A percentile compares a stretch with the other conserved stretches of the same genome.
Evolutionary conservation across 495 filamentous ascomycete genomes (phyloP).

Genomic region (Letharia lupina): DNA sequence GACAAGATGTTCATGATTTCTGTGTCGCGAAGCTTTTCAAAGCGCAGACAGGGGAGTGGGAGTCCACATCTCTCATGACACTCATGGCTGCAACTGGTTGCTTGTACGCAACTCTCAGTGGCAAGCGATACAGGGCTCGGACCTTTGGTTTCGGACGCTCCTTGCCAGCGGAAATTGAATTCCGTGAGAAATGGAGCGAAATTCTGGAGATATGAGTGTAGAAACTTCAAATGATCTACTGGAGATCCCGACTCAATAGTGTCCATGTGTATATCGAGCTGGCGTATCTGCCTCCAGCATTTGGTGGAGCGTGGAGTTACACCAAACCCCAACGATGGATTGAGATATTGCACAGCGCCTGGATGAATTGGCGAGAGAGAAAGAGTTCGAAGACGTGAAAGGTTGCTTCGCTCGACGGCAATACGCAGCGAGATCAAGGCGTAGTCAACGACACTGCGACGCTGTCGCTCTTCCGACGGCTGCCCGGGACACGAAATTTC

Average conservation of each 20-base stretch:
- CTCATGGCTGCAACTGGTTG: slow-evolving; percentile 18
- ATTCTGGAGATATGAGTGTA: slow-evolving; percentile 61
- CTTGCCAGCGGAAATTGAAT: slow-evolving; percentile 63
- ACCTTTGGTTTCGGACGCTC: slow-evolving; percentile 41
- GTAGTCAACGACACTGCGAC: slow-evolving; percentile 70
- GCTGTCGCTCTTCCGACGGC: slow-evolving; percentile 54
- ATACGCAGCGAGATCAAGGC: slow-evolving; percentile 73
- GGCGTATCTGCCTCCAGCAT: slow-evolving; percentile 64
- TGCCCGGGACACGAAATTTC: slow-evolving; percentile 65
- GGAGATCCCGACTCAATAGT: slow-evolving; percentile 49
- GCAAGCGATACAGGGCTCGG: slow-evolving; percentile 59
- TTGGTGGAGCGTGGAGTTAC: slow-evolving; percentile 51
- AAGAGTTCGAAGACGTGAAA: slow-evolving; percentile 51
- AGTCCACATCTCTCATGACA: slow-evolving; percentile 37
- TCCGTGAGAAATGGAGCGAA: slow-evolving; percentile 54
- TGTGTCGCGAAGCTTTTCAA: slow-evolving; percentile 52
- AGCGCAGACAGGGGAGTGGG: slow-evolving; percentile 42
- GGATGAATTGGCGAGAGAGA: slow-evolving; percentile 61
- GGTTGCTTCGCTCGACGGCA: slow-evolving; percentile 57
- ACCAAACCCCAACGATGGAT: slow-evolving; percentile 56
- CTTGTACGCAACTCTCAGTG: slow-evolving; percentile 50
- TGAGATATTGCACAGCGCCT: slow-evolving; percentile 60
- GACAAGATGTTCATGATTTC: slow-evolving; percentile 58
- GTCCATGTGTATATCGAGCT: slow-evolving; percentile 60
- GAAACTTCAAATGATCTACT: slow-evolving; percentile 64